Evolutionary conservation across 495 filamentous ascomycete genomes (phyloP), one percentile per base, ranked within the genome.

Genomic region (Corynascus novoguineensis): DNA sequence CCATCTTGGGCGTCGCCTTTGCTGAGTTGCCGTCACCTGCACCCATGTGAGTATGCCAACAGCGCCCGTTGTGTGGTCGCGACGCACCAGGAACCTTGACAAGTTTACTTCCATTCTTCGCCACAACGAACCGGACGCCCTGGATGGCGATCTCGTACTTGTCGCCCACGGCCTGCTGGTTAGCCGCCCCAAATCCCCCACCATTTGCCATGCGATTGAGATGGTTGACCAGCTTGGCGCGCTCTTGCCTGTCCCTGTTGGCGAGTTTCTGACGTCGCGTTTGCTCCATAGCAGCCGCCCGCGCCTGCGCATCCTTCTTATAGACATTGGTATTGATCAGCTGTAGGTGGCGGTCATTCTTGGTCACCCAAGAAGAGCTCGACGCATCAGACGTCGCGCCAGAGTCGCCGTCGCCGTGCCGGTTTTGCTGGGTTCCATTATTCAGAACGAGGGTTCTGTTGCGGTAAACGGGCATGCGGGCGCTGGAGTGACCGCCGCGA

Each of bases 251-350:
- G 55, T 86, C 80, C 63, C 73, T 80, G 65, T 79, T 71, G 21
- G 77, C 67, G 34, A 80, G 74, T 60, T 84, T 87, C 42, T 82
- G 75, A 60, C 80, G 80, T 21, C 81, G 75, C 3, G 85, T 87
- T 61, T 87, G 80, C 59, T 90, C 86, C 47, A 93, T 86, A 10
- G 88, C 89, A 64, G 83, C 85, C 1, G 83, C 75, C 34, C 89
- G 78, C n/a, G 81, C 78, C 60, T 85, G 82, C 1, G 78, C 76
- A 53, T 88, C 83, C 69, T 88, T 85, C 62, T 95, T 86, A 71
- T 88, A 95, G 14, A 95, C 80, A 3, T 84, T 79, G 17, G 85
- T 79, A 65, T 95, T 96, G 72, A 97, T 96, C 46, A 96, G 71
- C 69, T 96, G 91, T 71, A 92, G 81, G 61, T 95, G 90, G 50